A percentile compares a stretch with the other conserved stretches of the same genome.
phyloP scores from a whole-genome alignment of 805 yeast genomes.

The Nematodospora valgi region DNA sequence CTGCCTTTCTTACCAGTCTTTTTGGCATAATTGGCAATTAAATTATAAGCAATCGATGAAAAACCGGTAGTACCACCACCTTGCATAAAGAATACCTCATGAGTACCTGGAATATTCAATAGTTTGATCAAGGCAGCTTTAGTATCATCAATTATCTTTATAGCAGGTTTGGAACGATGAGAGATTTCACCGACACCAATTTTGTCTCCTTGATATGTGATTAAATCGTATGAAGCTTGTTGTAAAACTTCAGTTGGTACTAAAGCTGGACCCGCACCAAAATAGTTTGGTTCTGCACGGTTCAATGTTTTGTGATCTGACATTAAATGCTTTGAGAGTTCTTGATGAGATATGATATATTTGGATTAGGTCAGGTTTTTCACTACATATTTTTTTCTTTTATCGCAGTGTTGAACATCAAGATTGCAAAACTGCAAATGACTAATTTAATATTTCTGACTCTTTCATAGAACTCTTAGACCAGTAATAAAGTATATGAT shows the following conservation, averaged over 20 bases:
- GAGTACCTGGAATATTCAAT: conserved; percentile 80
- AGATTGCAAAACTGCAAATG: no score
- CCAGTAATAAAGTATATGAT: conserved; percentile 59
- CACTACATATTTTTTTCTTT: no score
- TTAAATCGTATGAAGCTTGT: conserved; percentile 81
- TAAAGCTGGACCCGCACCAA: conserved; percentile 99
- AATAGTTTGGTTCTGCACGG: conserved; percentile 74
- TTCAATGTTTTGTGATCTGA: conserved; percentile 41
- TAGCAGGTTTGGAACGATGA: conserved; percentile 87
- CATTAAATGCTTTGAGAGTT: no score
- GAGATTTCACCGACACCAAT: conserved; percentile 95
- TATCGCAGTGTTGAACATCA: no score
- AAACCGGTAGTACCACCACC: conserved; percentile 99
- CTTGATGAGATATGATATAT: no score
- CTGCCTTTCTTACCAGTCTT: conserved; percentile 72
- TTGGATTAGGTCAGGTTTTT: no score
- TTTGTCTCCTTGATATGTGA: conserved; percentile 66
- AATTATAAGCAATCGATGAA: conserved; percentile 79
- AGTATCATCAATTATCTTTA: conserved; percentile 70
- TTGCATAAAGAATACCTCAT: conserved; percentile 91
- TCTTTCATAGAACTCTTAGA: conserved; percentile 10
- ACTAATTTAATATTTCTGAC: no score
- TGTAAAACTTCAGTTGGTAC: conserved; percentile 81
- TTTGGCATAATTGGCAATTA: conserved; percentile 70
- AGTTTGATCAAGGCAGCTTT: conserved; percentile 63